Conservation (phyloP, 495 filamentous ascomycete genomes). For the Aspergillus heteromorphus region DNA sequence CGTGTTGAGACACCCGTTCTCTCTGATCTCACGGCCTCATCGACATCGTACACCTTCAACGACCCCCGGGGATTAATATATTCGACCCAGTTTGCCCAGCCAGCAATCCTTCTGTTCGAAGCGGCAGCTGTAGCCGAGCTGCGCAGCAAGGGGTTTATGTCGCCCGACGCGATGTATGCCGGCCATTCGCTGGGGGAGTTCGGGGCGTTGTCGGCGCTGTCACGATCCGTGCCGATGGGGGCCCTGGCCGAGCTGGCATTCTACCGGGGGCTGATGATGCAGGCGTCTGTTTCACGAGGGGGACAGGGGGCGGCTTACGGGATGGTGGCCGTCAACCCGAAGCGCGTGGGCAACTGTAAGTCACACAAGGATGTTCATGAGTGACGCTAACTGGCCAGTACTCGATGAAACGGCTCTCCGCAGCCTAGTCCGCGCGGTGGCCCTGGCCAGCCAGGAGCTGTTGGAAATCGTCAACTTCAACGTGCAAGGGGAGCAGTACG, state of each 20-base stretch:
- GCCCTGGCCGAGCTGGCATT: slow-evolving; percentile 29
- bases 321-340: slow-evolving; percentile 40
- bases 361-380: neutral
- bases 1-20: slow-evolving; percentile 14
- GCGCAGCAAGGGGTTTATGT: slow-evolving; percentile 23
- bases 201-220: slow-evolving; percentile 26
- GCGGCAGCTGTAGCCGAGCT: slow-evolving; percentile 29
- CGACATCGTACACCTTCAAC: slow-evolving; percentile 29
- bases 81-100: slow-evolving; percentile 40
- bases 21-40: slow-evolving; percentile 15
- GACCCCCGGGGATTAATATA: slow-evolving; percentile 30
- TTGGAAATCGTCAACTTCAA: slow-evolving; percentile 44
- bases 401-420: slow-evolving; percentile 20
- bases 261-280: slow-evolving; percentile 41
- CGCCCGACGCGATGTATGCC: slow-evolving; percentile 24
- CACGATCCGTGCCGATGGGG: slow-evolving; percentile 22
- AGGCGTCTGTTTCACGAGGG: slow-evolving; percentile 29
- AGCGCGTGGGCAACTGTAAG: slow-evolving; percentile 24
- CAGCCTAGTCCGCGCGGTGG: slow-evolving; percentile 19
- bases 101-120: slow-evolving; percentile 33
- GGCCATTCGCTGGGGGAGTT: slow-evolving; percentile 44
- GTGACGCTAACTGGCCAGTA: slow-evolving; percentile 2
- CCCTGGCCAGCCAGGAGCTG: slow-evolving; percentile 15
- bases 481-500: slow-evolving; percentile 34
- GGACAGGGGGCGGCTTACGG: slow-evolving; percentile 25